A percentile compares a stretch with the other conserved stretches of the same genome.
These are phyloP conservation scores for Cercospora zeae-maydis DNA, from an alignment of 2,329 filamentous ascomycete species.

Conservation along the genomic window DNA sequence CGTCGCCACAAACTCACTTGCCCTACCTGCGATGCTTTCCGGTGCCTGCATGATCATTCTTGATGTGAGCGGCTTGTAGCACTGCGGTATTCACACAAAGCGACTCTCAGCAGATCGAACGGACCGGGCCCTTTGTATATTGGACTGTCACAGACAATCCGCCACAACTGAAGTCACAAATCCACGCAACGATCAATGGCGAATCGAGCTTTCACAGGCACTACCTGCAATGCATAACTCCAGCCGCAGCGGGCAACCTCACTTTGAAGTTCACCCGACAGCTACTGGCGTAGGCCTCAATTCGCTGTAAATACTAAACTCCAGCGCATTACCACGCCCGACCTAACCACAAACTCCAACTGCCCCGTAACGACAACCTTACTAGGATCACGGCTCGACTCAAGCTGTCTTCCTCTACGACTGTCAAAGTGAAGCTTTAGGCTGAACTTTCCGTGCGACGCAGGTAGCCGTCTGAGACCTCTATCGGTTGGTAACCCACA, in stretches of 20 bases:
- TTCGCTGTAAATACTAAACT: neutral
- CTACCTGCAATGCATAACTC: neutral
- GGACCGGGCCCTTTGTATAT: neutral
- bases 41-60: too few species aligned
- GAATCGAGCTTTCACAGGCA: neutral
- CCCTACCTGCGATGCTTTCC: too few species aligned
- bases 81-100: too few species aligned
- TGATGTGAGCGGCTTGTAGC: too few species aligned
- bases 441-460: too few species aligned
- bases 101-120: neutral
- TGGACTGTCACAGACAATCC: neutral
- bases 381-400: neutral
- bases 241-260: neutral
- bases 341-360: neutral
- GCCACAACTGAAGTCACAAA: neutral
- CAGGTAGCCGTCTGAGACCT: too few species aligned
- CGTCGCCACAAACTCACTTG: neutral
- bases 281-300: neutral
- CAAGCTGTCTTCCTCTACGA: neutral
- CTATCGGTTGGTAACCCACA: too few species aligned
- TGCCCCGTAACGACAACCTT: neutral
- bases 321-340: neutral
- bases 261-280: neutral
- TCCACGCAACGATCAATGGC: neutral
- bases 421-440: neutral